These are phyloP conservation scores for Eragrostis curvula DNA, from an alignment of 176 grass and related monocot genomes.

Conservation along the genomic window DNA sequence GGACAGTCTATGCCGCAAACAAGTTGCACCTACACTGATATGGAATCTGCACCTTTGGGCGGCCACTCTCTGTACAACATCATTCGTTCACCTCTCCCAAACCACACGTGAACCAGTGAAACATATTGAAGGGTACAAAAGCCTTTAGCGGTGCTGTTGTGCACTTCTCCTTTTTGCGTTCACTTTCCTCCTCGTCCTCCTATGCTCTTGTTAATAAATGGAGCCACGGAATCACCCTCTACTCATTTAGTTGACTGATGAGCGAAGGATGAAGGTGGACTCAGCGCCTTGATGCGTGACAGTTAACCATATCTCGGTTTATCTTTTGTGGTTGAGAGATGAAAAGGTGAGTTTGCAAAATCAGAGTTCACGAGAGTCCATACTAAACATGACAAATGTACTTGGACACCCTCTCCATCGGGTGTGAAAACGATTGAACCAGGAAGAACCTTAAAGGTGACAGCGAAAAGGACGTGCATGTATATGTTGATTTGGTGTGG, in stretches of 20 bases:
- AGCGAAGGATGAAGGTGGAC: slow-evolving; percentile 26
- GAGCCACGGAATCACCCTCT: slow-evolving; percentile 52
- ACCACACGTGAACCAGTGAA: slow-evolving; percentile 36
- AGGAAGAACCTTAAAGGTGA: slow-evolving; percentile 33
- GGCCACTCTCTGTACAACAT: background rate
- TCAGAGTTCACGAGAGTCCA: slow-evolving; percentile 39
- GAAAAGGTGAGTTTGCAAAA: background rate
- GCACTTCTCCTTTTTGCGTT: slow-evolving; percentile 10
- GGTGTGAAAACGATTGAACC: slow-evolving; percentile 23
- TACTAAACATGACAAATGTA: slow-evolving; percentile 45
- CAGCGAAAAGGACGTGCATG: background rate
- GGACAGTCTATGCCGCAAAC: background rate
- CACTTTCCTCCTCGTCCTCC: background rate
- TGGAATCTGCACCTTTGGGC: slow-evolving; percentile 2
- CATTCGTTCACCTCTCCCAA: slow-evolving; percentile 1
- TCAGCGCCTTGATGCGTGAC: slow-evolving; percentile 24
- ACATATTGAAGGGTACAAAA: slow-evolving; percentile 20
- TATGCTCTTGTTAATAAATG: slow-evolving; percentile 47
- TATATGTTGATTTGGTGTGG: background rate
- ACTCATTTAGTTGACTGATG: slow-evolving; percentile 21
- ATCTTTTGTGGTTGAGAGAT: slow-evolving; percentile 9
- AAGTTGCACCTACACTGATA: slow-evolving; percentile 5
- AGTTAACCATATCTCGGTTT: slow-evolving; percentile 25
- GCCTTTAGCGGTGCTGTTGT: background rate
- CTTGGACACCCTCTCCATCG: background rate